phyloP scores from a whole-genome alignment of 164 flowering plant species.

The Stephania japonica region DNA sequence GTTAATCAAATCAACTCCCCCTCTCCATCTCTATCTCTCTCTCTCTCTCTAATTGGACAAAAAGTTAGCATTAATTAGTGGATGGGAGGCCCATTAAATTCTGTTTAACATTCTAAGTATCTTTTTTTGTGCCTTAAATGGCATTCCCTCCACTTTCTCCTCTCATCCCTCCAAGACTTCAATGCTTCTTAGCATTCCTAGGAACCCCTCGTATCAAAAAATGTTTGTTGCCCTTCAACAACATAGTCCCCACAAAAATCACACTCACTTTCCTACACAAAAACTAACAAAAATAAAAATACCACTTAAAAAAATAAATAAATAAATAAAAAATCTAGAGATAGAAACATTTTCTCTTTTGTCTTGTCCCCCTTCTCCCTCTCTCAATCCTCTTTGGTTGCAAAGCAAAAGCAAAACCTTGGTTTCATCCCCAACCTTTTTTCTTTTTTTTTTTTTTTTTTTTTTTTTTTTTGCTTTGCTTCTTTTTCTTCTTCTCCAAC shows the following conservation, averaged over 20 bases:
- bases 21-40: not conserved
- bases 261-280: not conserved
- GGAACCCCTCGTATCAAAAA: constrained; percentile 7
- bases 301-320: not conserved
- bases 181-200: constrained; percentile 3
- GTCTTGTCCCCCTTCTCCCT: not conserved
- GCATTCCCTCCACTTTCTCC: not conserved
- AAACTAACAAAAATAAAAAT: not conserved
- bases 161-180: constrained; percentile 14
- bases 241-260: no score
- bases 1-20: not conserved
- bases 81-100: not conserved
- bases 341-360: not conserved
- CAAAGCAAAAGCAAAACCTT: not conserved
- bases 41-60: not conserved
- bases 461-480: not conserved
- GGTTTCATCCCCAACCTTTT: not conserved
- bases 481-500: not conserved
- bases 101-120: not conserved
- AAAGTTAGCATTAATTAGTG: not conserved
- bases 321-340: not conserved
- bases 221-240: not conserved
- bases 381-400: not conserved
- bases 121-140: constrained; percentile 1
- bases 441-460: not conserved